Evolutionary conservation across 1,139 yeast genomes (phyloP), one percentile per base, ranked within the genome.

Genomic region (Geotrichum restrictum): DNA sequence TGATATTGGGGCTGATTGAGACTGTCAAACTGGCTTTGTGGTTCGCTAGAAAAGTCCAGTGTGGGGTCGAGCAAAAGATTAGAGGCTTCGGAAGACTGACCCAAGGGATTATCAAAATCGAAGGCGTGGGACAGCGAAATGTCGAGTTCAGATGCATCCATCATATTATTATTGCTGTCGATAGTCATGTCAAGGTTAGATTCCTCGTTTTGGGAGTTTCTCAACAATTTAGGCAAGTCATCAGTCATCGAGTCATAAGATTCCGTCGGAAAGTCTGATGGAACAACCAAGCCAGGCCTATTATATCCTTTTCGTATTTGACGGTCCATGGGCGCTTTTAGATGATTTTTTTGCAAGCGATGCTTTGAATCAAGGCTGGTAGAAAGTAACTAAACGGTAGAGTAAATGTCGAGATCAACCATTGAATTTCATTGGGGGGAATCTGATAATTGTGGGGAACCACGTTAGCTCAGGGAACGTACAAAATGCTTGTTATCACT

Each of bases 201-300:
- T n/a, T 45, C 29, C 19, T 45, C 49, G 19, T 34, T 21, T 16
- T 24, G 48, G 11, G 39, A 33, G 18, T 18, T 13, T 16, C 29
- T 18, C 32, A 36, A 24, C 11, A 36, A 33, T 21, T 34, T 37
- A 2, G 48, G 42, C 32, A 36, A 18, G 27, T 29, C 48, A 19
- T 37, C 32, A 14, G 36, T 36, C n/a, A 19, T 19, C n/a, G 48
- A 14, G 36, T 45, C 42, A 37, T 24, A 37, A 3, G 31, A 21
- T n/a, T 45, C 48, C 13, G 48, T 27, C 1, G 49, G 14, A 38
- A 45, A 45, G 22, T 45, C 44, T 21, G 49, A 38, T 3, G 43
- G 49, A 2, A 45, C 43, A 31, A 29, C 34, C 19, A 38, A 11
- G n/a, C 24, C 36, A 7, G 49, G 19, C 37, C 49, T 34, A 5